phyloP scores from a whole-genome alignment of 345 rosid genomes.

The Gossypium herbaceum region DNA sequence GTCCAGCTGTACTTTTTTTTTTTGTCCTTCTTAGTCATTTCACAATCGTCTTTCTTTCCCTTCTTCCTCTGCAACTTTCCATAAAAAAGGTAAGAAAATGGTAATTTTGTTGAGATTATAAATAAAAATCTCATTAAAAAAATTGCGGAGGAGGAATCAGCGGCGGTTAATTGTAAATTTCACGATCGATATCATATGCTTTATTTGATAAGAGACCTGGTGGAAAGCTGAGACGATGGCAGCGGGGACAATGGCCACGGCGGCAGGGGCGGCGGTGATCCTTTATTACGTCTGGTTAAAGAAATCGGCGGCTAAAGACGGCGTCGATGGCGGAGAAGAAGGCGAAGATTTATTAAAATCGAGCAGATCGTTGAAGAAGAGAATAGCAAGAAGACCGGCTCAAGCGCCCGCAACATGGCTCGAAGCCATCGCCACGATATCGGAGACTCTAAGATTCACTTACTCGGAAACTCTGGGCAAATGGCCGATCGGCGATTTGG shows the following conservation, averaged over 20 bases:
- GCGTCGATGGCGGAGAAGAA: slow-evolving; percentile 41
- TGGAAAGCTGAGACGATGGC: slow-evolving; percentile 44
- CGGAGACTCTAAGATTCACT: slow-evolving; percentile 86
- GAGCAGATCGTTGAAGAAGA: slow-evolving; percentile 58
- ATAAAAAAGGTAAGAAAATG: no score
- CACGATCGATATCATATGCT: background rate
- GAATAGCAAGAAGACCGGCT: slow-evolving; percentile 67
- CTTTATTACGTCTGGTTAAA: slow-evolving; percentile 55
- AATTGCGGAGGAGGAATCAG: background rate
- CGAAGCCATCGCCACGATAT: slow-evolving; percentile 75
- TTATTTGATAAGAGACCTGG: slow-evolving; percentile 5
- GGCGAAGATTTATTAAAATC: slow-evolving; percentile 49
- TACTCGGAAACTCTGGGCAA: slow-evolving; percentile 95
- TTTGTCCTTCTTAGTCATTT: no score
- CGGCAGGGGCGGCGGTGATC: slow-evolving; percentile 78
- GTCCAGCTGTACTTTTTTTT: no score
- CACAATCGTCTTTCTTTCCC: no score
- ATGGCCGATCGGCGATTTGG: slow-evolving; percentile 97
- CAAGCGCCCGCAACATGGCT: slow-evolving; percentile 96
- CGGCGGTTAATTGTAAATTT: background rate
- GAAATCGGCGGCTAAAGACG: slow-evolving; percentile 39
- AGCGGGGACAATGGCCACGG: slow-evolving; percentile 82
- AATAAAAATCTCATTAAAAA: no score
- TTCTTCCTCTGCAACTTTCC: no score
- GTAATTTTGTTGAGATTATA: no score